Conservation (phyloP, 2,329 filamentous ascomycete species). For the Aspergillus sp. region DNA sequence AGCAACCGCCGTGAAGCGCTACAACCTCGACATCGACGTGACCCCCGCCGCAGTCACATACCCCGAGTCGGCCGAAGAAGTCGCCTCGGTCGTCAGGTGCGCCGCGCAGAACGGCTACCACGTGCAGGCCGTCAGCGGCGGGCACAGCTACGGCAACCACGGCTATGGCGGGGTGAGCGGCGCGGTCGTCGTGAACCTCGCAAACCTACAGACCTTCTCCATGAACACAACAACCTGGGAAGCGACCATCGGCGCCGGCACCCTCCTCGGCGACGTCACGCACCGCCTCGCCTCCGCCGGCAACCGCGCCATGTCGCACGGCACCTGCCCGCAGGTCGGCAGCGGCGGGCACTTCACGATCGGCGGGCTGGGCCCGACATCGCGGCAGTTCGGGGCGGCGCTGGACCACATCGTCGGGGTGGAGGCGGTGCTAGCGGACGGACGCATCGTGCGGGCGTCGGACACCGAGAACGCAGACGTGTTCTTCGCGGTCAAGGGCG, state of each 20-base stretch:
- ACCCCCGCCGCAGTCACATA: constrained; percentile 33
- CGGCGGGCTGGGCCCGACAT: constrained; percentile 41
- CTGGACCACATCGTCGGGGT: constrained; percentile 51
- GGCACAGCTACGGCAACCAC: constrained; percentile 56
- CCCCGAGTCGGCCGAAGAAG: constrained; percentile 37
- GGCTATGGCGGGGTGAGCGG: constrained; percentile 32
- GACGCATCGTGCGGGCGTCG: constrained; percentile 31
- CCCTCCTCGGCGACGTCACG: constrained; percentile 31
- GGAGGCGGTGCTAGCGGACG: constrained; percentile 48
- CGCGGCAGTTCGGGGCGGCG: constrained; percentile 49
- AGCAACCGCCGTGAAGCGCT: constrained; percentile 13
- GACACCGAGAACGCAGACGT: constrained; percentile 29
- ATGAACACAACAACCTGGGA: constrained; percentile 28
- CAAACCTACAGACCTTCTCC: constrained; percentile 31
- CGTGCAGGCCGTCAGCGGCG: constrained; percentile 53
- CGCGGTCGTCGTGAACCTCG: constrained; percentile 29
- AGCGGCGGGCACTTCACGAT: constrained; percentile 43
- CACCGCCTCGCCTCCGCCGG: constrained; percentile 29
- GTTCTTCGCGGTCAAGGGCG: constrained; percentile 38
- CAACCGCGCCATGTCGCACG: constrained; percentile 38
- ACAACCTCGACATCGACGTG: constrained; percentile 27
- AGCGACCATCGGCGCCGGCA: constrained; percentile 36
- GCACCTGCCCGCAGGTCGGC: constrained; percentile 40
- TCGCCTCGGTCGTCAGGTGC: constrained; percentile 49
- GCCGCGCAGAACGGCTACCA: constrained; percentile 43